phyloP scores from a whole-genome alignment of 768 basidiomycete species.

The Mycena olivaceomarginata region DNA sequence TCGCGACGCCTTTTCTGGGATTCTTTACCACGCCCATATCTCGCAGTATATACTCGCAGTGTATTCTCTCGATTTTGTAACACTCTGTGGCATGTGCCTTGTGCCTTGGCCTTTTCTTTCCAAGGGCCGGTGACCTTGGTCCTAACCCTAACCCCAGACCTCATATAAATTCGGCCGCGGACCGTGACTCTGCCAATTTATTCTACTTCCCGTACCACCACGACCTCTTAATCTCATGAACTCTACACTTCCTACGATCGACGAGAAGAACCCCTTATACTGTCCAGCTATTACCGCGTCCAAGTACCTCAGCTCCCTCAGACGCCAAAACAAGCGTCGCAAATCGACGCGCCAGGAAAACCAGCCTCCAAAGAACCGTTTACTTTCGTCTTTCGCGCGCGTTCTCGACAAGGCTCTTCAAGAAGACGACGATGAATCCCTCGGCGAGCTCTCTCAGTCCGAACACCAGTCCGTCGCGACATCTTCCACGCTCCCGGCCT shows the following conservation, averaged over 20 bases:
- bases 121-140: too few species aligned
- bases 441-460: constrained; percentile 13
- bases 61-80: not conserved
- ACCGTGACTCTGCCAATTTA: not conserved
- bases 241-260: constrained; percentile 59
- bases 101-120: too few species aligned
- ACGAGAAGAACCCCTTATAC: constrained; percentile 76
- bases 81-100: too few species aligned
- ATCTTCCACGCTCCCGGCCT: constrained; percentile 10
- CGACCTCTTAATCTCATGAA: constrained; percentile 24
- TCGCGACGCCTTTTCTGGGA: too few species aligned
- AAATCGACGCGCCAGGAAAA: constrained; percentile 34
- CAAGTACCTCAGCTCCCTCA: constrained; percentile 67
- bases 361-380: constrained; percentile 38
- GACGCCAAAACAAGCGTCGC: constrained; percentile 51
- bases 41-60: not conserved
- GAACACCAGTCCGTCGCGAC: constrained; percentile 22
- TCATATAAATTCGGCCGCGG: not conserved
- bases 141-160: too few species aligned
- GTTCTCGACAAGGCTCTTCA: constrained; percentile 55
- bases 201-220: constrained; percentile 38
- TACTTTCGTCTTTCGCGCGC: constrained; percentile 57
- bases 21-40: not conserved
- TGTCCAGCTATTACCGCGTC: constrained; percentile 71
- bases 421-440: constrained; percentile 35